Conservation (phyloP, 805 yeast genomes). For the Saturnispora quitensis region DNA sequence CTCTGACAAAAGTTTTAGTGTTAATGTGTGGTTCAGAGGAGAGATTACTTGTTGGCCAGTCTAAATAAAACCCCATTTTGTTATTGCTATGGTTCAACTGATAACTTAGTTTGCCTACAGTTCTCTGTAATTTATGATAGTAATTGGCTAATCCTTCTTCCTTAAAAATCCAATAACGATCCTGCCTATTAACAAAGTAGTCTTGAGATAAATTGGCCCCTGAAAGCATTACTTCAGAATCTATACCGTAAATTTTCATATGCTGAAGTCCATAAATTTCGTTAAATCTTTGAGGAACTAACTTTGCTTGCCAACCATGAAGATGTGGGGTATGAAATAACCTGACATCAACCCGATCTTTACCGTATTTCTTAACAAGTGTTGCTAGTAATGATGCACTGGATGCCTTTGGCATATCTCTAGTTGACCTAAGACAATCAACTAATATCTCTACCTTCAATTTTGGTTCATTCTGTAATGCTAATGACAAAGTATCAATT, state of each 20-base stretch:
- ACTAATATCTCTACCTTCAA: slow-evolving; percentile 65
- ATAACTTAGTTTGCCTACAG: slow-evolving; percentile 65
- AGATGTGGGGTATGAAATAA: slow-evolving; percentile 87
- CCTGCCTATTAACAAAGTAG: slow-evolving; percentile 92
- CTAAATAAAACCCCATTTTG: slow-evolving; percentile 40
- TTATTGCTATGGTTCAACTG: slow-evolving; percentile 40
- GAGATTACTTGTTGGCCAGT: slow-evolving; percentile 67
- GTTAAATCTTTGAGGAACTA: slow-evolving; percentile 77
- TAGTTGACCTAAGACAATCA: slow-evolving; percentile 86
- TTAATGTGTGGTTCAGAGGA: slow-evolving; percentile 60
- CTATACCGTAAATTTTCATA: slow-evolving; percentile 95
- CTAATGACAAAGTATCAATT: slow-evolving; percentile 48
- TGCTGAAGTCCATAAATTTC: slow-evolving; percentile 94
- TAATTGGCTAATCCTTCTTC: slow-evolving; percentile 55
- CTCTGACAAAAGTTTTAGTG: slow-evolving; percentile 40
- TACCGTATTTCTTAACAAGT: slow-evolving; percentile 55
- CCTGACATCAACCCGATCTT: slow-evolving; percentile 62
- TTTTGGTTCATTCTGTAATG: slow-evolving; percentile 49
- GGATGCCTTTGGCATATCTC: slow-evolving; percentile 76
- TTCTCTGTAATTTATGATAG: slow-evolving; percentile 59
- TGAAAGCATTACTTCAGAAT: slow-evolving; percentile 73
- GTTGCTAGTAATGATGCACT: slow-evolving; percentile 69
- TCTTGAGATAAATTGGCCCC: slow-evolving; percentile 92
- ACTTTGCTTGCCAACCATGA: slow-evolving; percentile 49
- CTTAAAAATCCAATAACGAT: slow-evolving; percentile 72